These are phyloP conservation scores for Apiotrichum gracile DNA, from an alignment of 1,284 basidiomycete species.

Conservation along the genomic window DNA sequence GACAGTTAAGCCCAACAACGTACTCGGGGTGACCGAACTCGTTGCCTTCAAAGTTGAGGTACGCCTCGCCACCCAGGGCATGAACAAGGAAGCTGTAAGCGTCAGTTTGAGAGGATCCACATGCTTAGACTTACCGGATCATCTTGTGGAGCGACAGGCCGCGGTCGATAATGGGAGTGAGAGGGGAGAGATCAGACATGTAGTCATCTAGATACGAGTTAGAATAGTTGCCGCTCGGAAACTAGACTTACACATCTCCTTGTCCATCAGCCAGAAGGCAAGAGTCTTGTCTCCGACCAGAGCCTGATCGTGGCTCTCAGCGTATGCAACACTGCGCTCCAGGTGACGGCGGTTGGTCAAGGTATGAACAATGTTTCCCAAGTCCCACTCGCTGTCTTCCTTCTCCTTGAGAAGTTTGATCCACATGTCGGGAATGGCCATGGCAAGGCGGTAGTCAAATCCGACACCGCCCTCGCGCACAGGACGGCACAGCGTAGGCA, in stretches of 20 bases:
- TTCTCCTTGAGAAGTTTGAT: constrained; percentile 97
- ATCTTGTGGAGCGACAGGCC: constrained; percentile 93
- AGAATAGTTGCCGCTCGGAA: no score
- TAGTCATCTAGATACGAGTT: constrained; percentile 61
- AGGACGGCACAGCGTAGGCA: constrained; percentile 87
- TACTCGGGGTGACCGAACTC: constrained; percentile 96
- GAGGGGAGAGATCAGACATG: constrained; percentile 84
- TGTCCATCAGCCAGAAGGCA: constrained; percentile 99
- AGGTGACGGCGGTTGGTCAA: constrained; percentile 81
- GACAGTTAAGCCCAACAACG: constrained; percentile 17
- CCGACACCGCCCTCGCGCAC: constrained; percentile 80
- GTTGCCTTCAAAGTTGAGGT: constrained; percentile 97
- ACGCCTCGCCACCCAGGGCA: constrained; percentile 90
- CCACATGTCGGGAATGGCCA: constrained; percentile 99
- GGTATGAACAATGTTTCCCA: constrained; percentile 81
- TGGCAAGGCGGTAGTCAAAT: constrained; percentile 94
- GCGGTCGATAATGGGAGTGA: constrained; percentile 82
- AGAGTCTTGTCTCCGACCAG: constrained; percentile 96
- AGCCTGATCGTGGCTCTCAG: constrained; percentile 96
- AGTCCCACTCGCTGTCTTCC: constrained; percentile 79
- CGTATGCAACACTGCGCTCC: constrained; percentile 91
- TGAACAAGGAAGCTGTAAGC: constrained; percentile 71
- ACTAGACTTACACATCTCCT: constrained; percentile 81
- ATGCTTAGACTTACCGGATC: constrained; percentile 65
- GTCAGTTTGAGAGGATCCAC: constrained; percentile 11